Evolutionary conservation across 164 flowering plant genomes (phyloP).

Genomic region (Cinnamomum micranthum): DNA sequence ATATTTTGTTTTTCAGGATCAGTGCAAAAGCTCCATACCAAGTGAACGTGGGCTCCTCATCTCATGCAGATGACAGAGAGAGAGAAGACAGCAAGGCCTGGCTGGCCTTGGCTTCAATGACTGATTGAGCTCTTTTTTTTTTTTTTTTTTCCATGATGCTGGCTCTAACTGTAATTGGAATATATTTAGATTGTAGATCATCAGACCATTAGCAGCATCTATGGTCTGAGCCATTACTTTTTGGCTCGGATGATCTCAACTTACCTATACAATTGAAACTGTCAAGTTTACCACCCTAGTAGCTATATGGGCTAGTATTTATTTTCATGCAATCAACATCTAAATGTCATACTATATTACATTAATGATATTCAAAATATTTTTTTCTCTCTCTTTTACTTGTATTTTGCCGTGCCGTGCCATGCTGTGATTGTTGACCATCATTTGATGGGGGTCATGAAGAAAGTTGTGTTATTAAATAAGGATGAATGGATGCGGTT

Average conservation of each 20-base stretch:
- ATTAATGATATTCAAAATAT: too few species aligned
- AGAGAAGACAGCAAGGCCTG: conserved; percentile 39
- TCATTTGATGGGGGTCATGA: too few species aligned
- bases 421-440: too few species aligned
- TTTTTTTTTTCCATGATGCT: not conserved
- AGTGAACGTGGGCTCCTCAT: conserved; percentile 5
- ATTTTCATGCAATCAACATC: too few species aligned
- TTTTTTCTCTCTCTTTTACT: too few species aligned
- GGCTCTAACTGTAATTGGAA: not conserved
- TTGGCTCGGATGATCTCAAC: not conserved
- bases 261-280: not conserved
- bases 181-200: not conserved
- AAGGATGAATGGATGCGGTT: too few species aligned
- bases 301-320: too few species aligned
- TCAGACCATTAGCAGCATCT: not conserved
- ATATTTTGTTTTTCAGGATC: conserved; percentile 36
- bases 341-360: too few species aligned
- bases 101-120: conserved; percentile 52
- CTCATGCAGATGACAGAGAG: conserved; percentile 21
- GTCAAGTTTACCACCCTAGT: not conserved
- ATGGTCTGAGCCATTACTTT: not conserved
- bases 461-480: too few species aligned
- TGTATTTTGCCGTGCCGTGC: too few species aligned
- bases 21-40: conserved; percentile 53
- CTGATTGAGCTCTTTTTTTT: not conserved